These are phyloP conservation scores for Boletus insuetus DNA, from an alignment of 768 basidiomycete genomes.

Conservation along the genomic window DNA sequence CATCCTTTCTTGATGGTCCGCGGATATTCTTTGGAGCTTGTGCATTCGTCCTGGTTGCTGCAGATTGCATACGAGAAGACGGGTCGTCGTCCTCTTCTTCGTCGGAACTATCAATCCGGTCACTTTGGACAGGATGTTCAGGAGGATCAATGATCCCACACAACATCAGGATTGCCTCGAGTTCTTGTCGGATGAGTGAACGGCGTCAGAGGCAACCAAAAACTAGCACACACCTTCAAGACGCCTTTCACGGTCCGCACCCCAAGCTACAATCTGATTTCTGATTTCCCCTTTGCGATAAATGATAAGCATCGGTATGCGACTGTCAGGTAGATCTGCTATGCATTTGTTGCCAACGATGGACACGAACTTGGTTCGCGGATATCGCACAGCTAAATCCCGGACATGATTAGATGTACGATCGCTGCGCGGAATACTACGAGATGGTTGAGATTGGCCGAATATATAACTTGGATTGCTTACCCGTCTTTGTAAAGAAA, in stretches of 20 bases:
- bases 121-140: conserved; percentile 39
- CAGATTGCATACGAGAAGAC: conserved; percentile 56
- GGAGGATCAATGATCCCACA: conserved; percentile 63
- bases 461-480: conserved; percentile 27
- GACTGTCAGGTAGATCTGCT: conserved; percentile 88
- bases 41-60: conserved; percentile 54
- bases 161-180: conserved; percentile 67
- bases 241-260: conserved; percentile 70
- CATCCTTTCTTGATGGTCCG: conserved; percentile 47
- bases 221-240: conserved; percentile 63
- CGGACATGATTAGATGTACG: conserved; percentile 68
- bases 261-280: conserved; percentile 84
- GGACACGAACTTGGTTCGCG: conserved; percentile 92
- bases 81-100: conserved; percentile 49
- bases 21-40: conserved; percentile 55
- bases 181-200: conserved; percentile 41
- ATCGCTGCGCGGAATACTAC: conserved; percentile 78
- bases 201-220: background rate
- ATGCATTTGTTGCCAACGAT: conserved; percentile 96
- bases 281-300: conserved; percentile 91
- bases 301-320: conserved; percentile 88
- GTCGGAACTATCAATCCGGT: conserved; percentile 40
- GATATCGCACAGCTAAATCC: conserved; percentile 75
- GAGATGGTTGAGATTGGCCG: background rate
- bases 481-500: conserved; percentile 96